Evolutionary conservation across 208 protist species (phyloP), one percentile per base, ranked within the genome.

Genomic region (Angomonas ambiguus): DNA sequence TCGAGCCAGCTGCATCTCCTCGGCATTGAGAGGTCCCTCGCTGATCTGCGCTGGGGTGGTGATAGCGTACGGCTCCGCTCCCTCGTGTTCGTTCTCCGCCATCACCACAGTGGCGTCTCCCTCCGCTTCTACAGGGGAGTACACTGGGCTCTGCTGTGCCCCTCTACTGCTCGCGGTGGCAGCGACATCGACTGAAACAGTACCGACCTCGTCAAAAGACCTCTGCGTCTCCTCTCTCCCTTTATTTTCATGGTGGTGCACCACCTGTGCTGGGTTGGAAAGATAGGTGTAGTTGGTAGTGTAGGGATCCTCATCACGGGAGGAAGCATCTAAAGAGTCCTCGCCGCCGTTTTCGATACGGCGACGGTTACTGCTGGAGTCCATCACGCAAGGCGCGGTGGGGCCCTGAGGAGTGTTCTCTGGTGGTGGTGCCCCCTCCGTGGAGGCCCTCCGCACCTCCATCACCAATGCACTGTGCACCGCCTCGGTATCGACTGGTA

Each of bases 1-100:
- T 18, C 76, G 71, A 32, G 62, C 68, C 49, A 67, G 57, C 62
- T 82, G 76, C 48, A 76, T 28, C 55, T 78, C 77, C 25, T 82
- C 66, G 5, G 35, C 51, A 3, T 69, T 33, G 34, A 60, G 56
- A 18, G 1, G 13, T 35, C 8, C 41, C 57, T 4, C 33, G 24
- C 25, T 28, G 28, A 61, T 45, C 38, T 45, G 38, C 8, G 38
- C 8, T n/a, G 38, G 38, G 38, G 16, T 45, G 11, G 38, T 45
- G 16, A 45, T 45, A 16, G 38, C 38, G 38, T 45, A 45, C 8
- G 38, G 38, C 38, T 45, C 8, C 32, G 34, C 32, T 18, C 32
- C 32, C 16, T 62, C 25, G 59, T n/a, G 18, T 22, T 35, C 22
- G 20, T 22, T 16, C 48, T 31, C 34, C n/a, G 18, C 62, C 20